phyloP scores from a whole-genome alignment of 2,329 filamentous ascomycete species.

The Verticillium zaregamsianum region DNA sequence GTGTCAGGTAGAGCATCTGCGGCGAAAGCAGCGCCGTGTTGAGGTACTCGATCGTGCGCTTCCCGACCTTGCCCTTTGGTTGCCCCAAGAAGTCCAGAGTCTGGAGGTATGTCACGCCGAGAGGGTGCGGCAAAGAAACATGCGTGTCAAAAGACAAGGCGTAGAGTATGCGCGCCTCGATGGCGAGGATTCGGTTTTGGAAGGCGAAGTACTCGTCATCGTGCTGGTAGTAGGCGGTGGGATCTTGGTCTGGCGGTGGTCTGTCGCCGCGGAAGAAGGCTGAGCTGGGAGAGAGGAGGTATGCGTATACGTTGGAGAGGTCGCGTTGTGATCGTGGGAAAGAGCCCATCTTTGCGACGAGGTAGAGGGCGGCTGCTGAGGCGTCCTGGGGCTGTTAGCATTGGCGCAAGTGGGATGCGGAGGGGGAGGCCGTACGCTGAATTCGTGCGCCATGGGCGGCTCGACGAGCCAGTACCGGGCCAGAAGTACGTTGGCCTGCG shows the following conservation, averaged over 20 bases:
- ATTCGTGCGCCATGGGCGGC: conserved; percentile 54
- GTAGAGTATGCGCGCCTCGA: conserved; percentile 74
- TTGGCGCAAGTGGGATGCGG: neutral
- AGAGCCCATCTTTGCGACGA: conserved; percentile 78
- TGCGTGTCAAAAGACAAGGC: conserved; percentile 74
- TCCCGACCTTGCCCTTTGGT: conserved; percentile 50
- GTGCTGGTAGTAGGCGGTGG: conserved; percentile 62
- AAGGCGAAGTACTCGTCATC: conserved; percentile 67
- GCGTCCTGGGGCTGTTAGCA: conserved; percentile 54
- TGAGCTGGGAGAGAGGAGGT: conserved; percentile 64
- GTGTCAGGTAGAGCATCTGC: conserved; percentile 85
- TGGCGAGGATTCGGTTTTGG: conserved; percentile 61
- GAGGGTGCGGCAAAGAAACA: conserved; percentile 77
- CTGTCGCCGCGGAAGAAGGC: conserved; percentile 43
- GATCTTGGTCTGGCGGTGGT: conserved; percentile 30
- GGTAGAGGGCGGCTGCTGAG: conserved; percentile 76
- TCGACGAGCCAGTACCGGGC: conserved; percentile 72
- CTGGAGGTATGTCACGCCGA: conserved; percentile 90
- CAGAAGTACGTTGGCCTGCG: conserved; percentile 78
- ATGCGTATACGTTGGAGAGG: conserved; percentile 79
- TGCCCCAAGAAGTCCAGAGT: conserved; percentile 66
- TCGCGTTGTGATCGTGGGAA: conserved; percentile 73
- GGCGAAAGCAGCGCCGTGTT: conserved; percentile 83
- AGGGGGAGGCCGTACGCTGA: conserved; percentile 35
- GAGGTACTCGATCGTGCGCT: conserved; percentile 69